These are phyloP conservation scores for Psilocybe tampanensis DNA, from an alignment of 768 basidiomycete species.

Conservation along the genomic window DNA sequence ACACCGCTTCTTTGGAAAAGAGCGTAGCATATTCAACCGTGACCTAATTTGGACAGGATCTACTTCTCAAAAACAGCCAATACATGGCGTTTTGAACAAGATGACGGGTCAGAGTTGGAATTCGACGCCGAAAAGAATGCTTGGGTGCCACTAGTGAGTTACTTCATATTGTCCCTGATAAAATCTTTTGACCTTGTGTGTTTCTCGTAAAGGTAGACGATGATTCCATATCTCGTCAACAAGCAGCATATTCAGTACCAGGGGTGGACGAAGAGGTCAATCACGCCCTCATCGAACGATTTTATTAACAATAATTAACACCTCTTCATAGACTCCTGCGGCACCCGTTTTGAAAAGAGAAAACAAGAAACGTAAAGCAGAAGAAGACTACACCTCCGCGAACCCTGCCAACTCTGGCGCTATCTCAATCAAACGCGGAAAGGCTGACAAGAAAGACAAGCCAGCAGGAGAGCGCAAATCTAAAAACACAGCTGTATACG, in stretches of 20 bases:
- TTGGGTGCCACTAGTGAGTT: slow-evolving; percentile 85
- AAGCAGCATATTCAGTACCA: slow-evolving; percentile 89
- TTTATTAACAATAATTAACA: too few relatives aligned
- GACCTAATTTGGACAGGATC: slow-evolving; percentile 45
- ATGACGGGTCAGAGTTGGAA: slow-evolving; percentile 89
- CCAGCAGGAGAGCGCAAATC: slow-evolving; percentile 60
- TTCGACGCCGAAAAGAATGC: slow-evolving; percentile 74
- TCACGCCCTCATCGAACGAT: slow-evolving; percentile 25
- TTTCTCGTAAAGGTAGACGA: slow-evolving; percentile 70
- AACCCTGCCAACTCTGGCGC: slow-evolving; percentile 45
- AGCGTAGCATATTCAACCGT: slow-evolving; percentile 21
- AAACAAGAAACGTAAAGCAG: slow-evolving; percentile 80
- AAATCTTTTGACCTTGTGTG: not conserved
- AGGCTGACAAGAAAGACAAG: slow-evolving; percentile 53
- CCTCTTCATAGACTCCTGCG: slow-evolving; percentile 82
- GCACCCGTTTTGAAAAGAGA: slow-evolving; percentile 81
- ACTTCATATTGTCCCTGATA: not conserved
- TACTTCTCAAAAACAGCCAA: slow-evolving; percentile 75
- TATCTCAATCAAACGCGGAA: slow-evolving; percentile 70
- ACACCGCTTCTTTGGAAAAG: slow-evolving; percentile 17
- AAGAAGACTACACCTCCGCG: slow-evolving; percentile 69
- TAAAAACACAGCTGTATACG: slow-evolving; percentile 92
- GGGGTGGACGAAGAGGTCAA: slow-evolving; percentile 93
- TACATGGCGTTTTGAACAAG: slow-evolving; percentile 90
- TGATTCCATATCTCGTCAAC: slow-evolving; percentile 84